Evolutionary conservation across 2,329 filamentous ascomycete species (phyloP).

Genomic region (Alternaria brassicae): DNA sequence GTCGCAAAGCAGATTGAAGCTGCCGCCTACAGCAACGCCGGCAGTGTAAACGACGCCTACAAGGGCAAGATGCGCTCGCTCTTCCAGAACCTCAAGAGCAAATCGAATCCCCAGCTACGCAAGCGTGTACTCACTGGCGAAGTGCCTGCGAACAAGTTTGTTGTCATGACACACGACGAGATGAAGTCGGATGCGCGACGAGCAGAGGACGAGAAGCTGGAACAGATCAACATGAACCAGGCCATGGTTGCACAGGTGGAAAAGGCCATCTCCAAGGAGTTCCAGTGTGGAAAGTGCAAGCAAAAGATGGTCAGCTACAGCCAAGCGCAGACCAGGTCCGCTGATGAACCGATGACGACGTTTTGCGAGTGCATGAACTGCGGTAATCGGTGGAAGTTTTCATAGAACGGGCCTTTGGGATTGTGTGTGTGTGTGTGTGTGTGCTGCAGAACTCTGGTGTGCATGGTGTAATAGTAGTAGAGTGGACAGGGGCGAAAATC

Average conservation of each 20-base stretch:
- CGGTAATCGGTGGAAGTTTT: conserved; percentile 60
- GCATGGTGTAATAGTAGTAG: conserved; percentile 6
- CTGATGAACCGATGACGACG: conserved; percentile 82
- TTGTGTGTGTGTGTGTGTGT: no score
- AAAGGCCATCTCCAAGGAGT: conserved; percentile 85
- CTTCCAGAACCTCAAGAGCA: conserved; percentile 94
- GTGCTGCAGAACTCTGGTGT: background rate
- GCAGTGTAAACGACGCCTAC: conserved; percentile 77
- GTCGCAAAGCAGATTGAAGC: conserved; percentile 76
- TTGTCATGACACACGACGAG: conserved; percentile 87
- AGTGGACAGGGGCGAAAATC: conserved; percentile 1
- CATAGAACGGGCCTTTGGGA: conserved; percentile 21
- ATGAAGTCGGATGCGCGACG: conserved; percentile 86
- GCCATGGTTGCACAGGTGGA: conserved; percentile 93
- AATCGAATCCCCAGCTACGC: conserved; percentile 80
- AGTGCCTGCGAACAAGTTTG: conserved; percentile 75
- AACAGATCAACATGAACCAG: conserved; percentile 95
- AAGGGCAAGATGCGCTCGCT: conserved; percentile 88
- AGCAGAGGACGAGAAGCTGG: conserved; percentile 75
- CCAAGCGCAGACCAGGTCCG: conserved; percentile 92
- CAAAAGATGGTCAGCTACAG: conserved; percentile 95
- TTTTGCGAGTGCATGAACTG: conserved; percentile 63
- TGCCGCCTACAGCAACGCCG: conserved; percentile 74
- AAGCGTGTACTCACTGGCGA: conserved; percentile 76
- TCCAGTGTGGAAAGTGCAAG: conserved; percentile 91